Conservation (phyloP, 2,329 filamentous ascomycete genomes). For the Diplocarpon mali region DNA sequence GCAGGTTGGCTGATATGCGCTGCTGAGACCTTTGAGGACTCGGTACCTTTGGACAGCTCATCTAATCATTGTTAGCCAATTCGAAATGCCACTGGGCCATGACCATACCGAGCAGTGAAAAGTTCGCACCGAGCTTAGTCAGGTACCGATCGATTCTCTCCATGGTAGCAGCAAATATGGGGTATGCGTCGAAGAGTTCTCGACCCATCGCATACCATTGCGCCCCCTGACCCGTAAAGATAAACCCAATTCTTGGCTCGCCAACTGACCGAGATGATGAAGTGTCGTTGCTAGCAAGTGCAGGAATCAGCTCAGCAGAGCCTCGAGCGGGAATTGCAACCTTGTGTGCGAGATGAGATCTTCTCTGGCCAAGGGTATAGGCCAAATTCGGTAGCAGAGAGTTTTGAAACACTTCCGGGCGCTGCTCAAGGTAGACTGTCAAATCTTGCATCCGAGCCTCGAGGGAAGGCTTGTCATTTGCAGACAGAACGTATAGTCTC, state of each 20-base stretch:
- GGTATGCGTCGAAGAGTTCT: conserved; percentile 25
- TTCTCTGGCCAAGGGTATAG: conserved; percentile 22
- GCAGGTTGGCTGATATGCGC: conserved; percentile 36
- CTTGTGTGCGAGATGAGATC: conserved; percentile 21
- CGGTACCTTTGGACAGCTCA: conserved; percentile 29
- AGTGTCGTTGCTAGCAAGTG: conserved; percentile 31
- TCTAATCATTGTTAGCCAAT: conserved; percentile 7
- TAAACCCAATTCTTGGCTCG: conserved; percentile 18
- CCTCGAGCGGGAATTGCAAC: conserved; percentile 13
- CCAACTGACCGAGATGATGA: conserved; percentile 7
- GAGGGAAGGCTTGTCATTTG: conserved; percentile 16
- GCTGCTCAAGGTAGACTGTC: conserved; percentile 17
- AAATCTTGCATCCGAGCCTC: conserved; percentile 15
- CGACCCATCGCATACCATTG: conserved; percentile 24
- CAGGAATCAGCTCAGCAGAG: conserved; percentile 23
- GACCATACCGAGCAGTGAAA: conserved; percentile 15
- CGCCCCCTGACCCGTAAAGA: conserved; percentile 24
- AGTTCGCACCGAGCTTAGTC: conserved; percentile 26
- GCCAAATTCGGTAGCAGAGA: conserved; percentile 18
- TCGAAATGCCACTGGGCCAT: not conserved
- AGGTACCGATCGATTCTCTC: conserved; percentile 27
- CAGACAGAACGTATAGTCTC: conserved; percentile 18
- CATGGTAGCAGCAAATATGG: conserved; percentile 29
- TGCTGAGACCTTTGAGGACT: conserved; percentile 27
- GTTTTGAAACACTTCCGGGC: conserved; percentile 19